Base-by-base conservation (phyloP, 2,329 filamentous ascomycete genomes). In the Graphilbum fragrans region DNA sequence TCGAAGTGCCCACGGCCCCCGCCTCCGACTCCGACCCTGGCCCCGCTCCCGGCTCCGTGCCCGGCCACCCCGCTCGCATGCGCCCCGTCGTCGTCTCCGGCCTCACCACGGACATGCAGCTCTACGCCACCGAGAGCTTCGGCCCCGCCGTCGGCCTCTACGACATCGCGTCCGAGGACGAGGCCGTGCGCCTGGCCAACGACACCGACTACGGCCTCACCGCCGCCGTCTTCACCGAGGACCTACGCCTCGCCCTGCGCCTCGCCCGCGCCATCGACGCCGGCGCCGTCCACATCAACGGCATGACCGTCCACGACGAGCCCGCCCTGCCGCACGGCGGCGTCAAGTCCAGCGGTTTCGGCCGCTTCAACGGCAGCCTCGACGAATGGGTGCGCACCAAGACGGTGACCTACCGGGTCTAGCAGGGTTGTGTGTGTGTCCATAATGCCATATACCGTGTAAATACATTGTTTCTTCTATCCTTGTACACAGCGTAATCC, bases 91-190 rank as follows among this genome's bases (percentile, higher is more conserved):
- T 52, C 18, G 47, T 49, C 21, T 44, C 43, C 2, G 41, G 47
- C 37, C 47, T 52, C 11, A 34, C 17, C 34, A 38, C 43, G 10
- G 21, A 19, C 29, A 52, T 52, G 50, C 42, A 41, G 37, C 60
- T 65, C 43, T 61, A 57, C 46, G 29, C 8, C 54, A 56, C 38
- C 72, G 77, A 52, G 72, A 78, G 46, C 27, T 78, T 78, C 47
- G 74, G 74, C 0, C 74, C 74, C 2, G 72, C 77, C 45, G 70
- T 75, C 2, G 68, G 69, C 8, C 64, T 74, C 43, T 54, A 56
- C 19, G 63, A 59, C 5, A 74, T 74, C 58, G 65, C 66, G 47
- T 62, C 61, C 0, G 69, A 72, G 45, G 64, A 66, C 31, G 69
- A 73, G 46, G 69, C 65, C 0, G 49, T 74, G 21, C 52, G 56